Evolutionary conservation across 495 filamentous ascomycete genomes (phyloP), one percentile per base, ranked within the genome.

Genomic region (Xylaria venustula): DNA sequence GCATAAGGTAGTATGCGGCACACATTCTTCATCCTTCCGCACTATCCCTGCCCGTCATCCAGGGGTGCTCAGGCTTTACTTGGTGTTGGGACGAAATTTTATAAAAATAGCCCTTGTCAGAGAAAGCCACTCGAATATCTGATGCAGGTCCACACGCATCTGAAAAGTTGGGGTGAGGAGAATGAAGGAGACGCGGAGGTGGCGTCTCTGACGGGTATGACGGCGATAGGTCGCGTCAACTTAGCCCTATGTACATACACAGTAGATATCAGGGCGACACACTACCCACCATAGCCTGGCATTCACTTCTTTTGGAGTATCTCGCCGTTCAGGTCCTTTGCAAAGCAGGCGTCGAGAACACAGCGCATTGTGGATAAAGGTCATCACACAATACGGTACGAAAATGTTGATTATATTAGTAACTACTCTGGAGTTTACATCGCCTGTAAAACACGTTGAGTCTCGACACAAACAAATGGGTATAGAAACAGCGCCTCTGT

Each of bases 371-470:
- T 23, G 28, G 19, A 48, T 40, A 15, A n/a, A 14, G 9, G 28
- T n/a, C 23, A 51, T 44, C 47, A 15, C 19, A 30, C 41, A 7
- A 23, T 1, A 51, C 15, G n/a, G 37, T 22, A 15, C n/a, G 23
- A 42, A 22, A 23, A 36, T 51, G 23, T 36, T 28, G 19, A 22
- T 45, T 11, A 46, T 47, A 60, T 60, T 52, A 52, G 20, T 36
- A 45, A 41, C 46, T 45, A 60, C 15, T 34, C 36, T 59, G 46
- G 25, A 45, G 36, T 60, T 26, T 42, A 59, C 44, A 52, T 52
- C 48, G 26, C 26, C 25, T 9, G 26, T 34, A 60, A 40, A 51
- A 44, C 36, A 60, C 19, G 32, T 20, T 25, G 45, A 25, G 25
- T 17, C 19, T 36, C n/a, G 37, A 44, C 47, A 23, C 56, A 52